Evolutionary conservation across 257 asterid genomes (phyloP).

Genomic region (Voacanga thouarsii): DNA sequence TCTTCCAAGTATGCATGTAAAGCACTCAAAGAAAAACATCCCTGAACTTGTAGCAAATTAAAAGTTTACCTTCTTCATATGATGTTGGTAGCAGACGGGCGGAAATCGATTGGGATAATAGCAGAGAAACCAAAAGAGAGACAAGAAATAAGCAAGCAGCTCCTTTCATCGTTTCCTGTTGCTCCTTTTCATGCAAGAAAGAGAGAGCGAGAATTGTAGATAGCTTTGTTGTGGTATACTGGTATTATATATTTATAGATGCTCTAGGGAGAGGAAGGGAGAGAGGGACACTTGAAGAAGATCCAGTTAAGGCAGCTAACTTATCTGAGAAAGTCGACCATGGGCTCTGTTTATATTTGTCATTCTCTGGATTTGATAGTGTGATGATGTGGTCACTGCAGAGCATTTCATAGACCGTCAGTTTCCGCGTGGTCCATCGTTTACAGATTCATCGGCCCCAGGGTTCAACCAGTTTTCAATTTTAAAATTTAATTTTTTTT

Average conservation of each 20-base stretch:
- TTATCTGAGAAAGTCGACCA: neutral
- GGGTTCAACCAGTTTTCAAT: too few species aligned
- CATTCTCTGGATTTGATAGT: neutral
- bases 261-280: neutral
- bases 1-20: neutral
- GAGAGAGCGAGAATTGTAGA: neutral
- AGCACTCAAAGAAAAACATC: neutral
- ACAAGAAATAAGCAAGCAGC: neutral
- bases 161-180: slow-evolving; percentile 8
- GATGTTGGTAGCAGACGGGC: slow-evolving; percentile 11
- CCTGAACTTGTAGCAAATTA: too few species aligned
- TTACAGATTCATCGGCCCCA: neutral
- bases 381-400: neutral
- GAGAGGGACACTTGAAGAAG: neutral
- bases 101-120: slow-evolving; percentile 2
- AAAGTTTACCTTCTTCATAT: neutral
- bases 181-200: neutral
- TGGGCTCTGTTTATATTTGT: neutral
- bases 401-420: neutral
- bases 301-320: neutral
- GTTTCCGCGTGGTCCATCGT: neutral
- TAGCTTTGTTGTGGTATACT: neutral
- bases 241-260: neutral
- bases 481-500: too few species aligned
- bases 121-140: slow-evolving; percentile 8